phyloP scores from a whole-genome alignment of 108 stramenopile genomes.

The Discostella stelligeroides region DNA sequence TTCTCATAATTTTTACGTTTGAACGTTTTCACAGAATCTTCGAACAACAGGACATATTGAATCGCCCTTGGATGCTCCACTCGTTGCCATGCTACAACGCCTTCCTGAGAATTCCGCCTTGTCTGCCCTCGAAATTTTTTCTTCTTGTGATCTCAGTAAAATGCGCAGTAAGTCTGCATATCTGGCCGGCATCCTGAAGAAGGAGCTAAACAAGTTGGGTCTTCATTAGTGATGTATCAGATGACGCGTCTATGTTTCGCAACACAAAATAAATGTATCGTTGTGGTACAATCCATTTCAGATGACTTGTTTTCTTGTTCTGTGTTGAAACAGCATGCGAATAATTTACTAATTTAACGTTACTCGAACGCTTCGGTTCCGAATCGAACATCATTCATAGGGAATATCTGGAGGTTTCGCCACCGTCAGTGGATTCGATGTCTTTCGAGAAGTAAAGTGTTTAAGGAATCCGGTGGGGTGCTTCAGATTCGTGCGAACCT shows the following conservation, averaged over 20 bases:
- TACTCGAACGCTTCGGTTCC: no score
- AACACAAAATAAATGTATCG: no score
- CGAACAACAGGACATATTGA: conserved; percentile 74
- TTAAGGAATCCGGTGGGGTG: conserved; percentile 64
- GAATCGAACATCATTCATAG: conserved; percentile 47
- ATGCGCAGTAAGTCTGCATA: conserved; percentile 80
- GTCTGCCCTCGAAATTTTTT: conserved; percentile 64
- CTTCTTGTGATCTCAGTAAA: conserved; percentile 62
- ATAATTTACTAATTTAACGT: no score
- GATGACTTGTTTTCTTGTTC: no score
- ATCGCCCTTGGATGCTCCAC: conserved; percentile 59
- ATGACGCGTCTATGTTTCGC: neutral
- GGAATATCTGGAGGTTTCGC: conserved; percentile 76
- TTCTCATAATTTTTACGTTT: neutral
- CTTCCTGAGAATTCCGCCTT: conserved; percentile 73
- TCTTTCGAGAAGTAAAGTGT: conserved; percentile 16
- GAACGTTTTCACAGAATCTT: conserved; percentile 51
- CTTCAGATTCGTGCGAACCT: conserved; percentile 79
- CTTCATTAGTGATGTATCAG: conserved; percentile 9
- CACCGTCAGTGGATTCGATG: conserved; percentile 16
- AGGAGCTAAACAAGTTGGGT: conserved; percentile 69
- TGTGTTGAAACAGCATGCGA: no score
- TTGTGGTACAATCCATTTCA: no score
- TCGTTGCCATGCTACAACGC: conserved; percentile 73
- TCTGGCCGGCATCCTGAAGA: conserved; percentile 70